These are phyloP conservation scores for Talaromyces piceae DNA, from an alignment of 2,329 filamentous ascomycete species.

Conservation along the genomic window DNA sequence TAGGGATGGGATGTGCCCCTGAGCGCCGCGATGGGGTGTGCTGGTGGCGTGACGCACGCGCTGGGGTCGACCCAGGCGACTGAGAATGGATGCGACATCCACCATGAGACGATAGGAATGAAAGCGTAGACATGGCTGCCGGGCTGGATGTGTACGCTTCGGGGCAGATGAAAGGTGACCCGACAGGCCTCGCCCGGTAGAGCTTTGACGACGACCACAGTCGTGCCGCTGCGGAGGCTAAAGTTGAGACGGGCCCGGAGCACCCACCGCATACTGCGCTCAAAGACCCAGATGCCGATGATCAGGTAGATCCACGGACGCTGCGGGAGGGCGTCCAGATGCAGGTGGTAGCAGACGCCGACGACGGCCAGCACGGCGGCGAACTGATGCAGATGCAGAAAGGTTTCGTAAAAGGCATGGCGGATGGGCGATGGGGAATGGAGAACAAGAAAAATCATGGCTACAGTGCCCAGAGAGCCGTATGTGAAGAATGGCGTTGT, in stretches of 20 bases:
- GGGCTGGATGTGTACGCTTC: slow-evolving; percentile 46
- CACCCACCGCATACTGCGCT: slow-evolving; percentile 40
- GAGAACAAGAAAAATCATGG: slow-evolving; percentile 33
- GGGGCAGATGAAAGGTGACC: slow-evolving; percentile 53
- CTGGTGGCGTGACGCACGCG: slow-evolving; percentile 17
- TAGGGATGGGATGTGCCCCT: slow-evolving; percentile 6
- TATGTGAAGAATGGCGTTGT: slow-evolving; percentile 36
- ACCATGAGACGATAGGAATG: slow-evolving; percentile 43
- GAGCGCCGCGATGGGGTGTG: slow-evolving; percentile 16
- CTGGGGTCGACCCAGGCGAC: slow-evolving; percentile 39
- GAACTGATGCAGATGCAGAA: slow-evolving; percentile 41
- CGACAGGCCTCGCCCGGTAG: slow-evolving; percentile 53
- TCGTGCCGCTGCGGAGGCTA: slow-evolving; percentile 40
- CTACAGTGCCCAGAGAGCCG: slow-evolving; percentile 38
- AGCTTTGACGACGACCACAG: slow-evolving; percentile 50
- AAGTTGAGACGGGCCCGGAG: slow-evolving; percentile 50
- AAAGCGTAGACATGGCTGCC: slow-evolving; percentile 57
- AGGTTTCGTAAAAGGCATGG: slow-evolving; percentile 42
- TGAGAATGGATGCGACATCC: slow-evolving; percentile 45
- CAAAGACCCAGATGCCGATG: slow-evolving; percentile 32
- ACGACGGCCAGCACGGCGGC: slow-evolving; percentile 36
- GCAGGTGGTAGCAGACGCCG: slow-evolving; percentile 39
- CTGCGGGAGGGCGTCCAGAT: slow-evolving; percentile 35
- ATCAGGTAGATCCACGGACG: slow-evolving; percentile 32
- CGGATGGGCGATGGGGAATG: slow-evolving; percentile 40